These are phyloP conservation scores for Bigelowiella natans DNA, from an alignment of 78 protist genomes.

Conservation along the genomic window DNA sequence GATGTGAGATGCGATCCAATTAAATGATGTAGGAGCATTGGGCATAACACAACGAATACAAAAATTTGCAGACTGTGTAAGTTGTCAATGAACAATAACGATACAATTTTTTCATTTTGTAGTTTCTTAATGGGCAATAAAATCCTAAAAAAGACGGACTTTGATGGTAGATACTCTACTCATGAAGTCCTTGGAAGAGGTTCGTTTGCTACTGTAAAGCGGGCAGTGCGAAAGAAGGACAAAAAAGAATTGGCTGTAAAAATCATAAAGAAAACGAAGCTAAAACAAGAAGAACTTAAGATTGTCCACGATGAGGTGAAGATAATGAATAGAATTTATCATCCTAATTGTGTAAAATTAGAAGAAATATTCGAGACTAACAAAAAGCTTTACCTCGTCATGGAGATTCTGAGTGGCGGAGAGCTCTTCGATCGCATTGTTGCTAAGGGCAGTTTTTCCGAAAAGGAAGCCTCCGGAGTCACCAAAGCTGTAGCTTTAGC, in stretches of 20 bases:
- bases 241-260: background rate
- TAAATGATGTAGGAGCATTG: too few relatives aligned
- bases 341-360: background rate
- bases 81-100: too few relatives aligned
- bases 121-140: background rate
- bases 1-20: too few relatives aligned
- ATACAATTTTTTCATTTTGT: too few relatives aligned
- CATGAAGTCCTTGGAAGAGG: background rate
- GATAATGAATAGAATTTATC: background rate
- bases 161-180: background rate
- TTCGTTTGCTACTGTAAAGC: background rate
- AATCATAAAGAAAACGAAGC: background rate
- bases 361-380: conserved; percentile 3
- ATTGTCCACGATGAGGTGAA: conserved; percentile 7
- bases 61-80: too few relatives aligned
- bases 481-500: background rate
- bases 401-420: conserved; percentile 25
- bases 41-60: too few relatives aligned
- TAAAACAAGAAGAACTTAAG: background rate
- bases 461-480: conserved; percentile 1
- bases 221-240: background rate
- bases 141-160: background rate
- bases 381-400: background rate
- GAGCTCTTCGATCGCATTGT: conserved; percentile 34
- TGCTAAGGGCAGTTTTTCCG: background rate